Evolutionary conservation across 2,329 filamentous ascomycete genomes (phyloP), one percentile per base, ranked within the genome.

Genomic region (Sclerotinia glacialis): DNA sequence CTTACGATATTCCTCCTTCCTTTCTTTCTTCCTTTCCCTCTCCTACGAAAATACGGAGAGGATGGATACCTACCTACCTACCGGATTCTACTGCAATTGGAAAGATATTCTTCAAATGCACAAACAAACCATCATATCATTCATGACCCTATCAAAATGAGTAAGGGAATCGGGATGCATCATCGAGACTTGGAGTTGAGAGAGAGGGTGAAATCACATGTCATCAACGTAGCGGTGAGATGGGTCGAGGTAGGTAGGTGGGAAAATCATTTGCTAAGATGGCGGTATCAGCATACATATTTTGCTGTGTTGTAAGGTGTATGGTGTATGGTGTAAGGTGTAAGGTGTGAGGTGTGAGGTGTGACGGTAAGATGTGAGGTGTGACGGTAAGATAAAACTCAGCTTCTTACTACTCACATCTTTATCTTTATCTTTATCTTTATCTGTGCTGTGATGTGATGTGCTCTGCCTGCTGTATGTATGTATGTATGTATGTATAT

Each of bases 221-320:
- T 53, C 21, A 21, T 58, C 55, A 59, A 59, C 55, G 31, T 59
- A 40, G 56, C 56, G 56, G 56, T 59, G 56, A 59, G 56, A 11
- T 37, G 16, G 40, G 49, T 53, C 31, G 31, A 31, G 31, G 31
- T 31, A 31, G 31, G 31, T 31, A 31, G 28, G 8, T 52, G 18
- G 16, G 49, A 31, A 52, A 52, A 52, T 52, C 26, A 52, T 52
- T 52, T 52, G 49, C 49, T 52, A 16, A 31, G 28, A 31, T 31
- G 21, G 9, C 49, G 28, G 28, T 28, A 31, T 31, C 3, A 6
- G 3, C 31, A 31, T 31, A 31, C 31, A 31, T 6, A 31, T 31
- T 31, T 6, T 31, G 31, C 7, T 31, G 5, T 31, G 31, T 31
- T 31, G 31, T 31, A 31, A 6, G 31, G 31, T 31, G 31, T 31